A percentile compares a stretch with the other conserved stretches of the same genome.
phyloP scores from a whole-genome alignment of 139 green algal genomes.

The Edaphochlamys debaryana region DNA sequence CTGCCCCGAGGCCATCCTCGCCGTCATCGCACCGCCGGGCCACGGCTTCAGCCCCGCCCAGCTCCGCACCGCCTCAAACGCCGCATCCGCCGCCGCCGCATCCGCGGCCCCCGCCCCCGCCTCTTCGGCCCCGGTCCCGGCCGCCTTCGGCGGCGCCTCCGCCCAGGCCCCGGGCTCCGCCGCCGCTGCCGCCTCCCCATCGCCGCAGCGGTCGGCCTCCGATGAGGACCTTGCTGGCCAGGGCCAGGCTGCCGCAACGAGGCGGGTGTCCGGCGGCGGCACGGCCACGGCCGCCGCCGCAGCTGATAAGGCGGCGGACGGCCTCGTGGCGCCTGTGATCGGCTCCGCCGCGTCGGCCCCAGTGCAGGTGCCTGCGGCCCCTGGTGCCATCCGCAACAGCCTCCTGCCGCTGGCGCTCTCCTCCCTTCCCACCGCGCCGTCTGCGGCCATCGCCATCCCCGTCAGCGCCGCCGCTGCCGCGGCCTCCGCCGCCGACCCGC shows the following conservation, averaged over 20 bases:
- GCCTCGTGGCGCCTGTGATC: too few relatives aligned
- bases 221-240: background rate
- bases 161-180: too few relatives aligned
- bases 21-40: constrained; percentile 31
- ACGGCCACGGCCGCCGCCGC: too few relatives aligned
- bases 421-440: background rate
- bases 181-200: background rate
- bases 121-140: background rate
- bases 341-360: too few relatives aligned
- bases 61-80: background rate
- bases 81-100: background rate
- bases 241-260: too few relatives aligned
- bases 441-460: constrained; percentile 24
- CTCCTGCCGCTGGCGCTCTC: background rate
- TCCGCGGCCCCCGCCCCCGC: background rate
- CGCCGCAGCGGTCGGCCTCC: too few relatives aligned
- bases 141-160: too few relatives aligned
- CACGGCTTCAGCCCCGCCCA: background rate
- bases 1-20: constrained; percentile 33
- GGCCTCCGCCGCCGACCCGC: too few relatives aligned
- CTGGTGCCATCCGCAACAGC: background rate
- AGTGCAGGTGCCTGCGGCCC: background rate
- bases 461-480: background rate
- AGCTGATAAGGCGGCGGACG: too few relatives aligned
- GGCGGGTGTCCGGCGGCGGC: too few relatives aligned